A percentile compares a stretch with the other conserved stretches of the same genome.
phyloP scores from a whole-genome alignment of 768 basidiomycete genomes.

The Boletus fagicola region DNA sequence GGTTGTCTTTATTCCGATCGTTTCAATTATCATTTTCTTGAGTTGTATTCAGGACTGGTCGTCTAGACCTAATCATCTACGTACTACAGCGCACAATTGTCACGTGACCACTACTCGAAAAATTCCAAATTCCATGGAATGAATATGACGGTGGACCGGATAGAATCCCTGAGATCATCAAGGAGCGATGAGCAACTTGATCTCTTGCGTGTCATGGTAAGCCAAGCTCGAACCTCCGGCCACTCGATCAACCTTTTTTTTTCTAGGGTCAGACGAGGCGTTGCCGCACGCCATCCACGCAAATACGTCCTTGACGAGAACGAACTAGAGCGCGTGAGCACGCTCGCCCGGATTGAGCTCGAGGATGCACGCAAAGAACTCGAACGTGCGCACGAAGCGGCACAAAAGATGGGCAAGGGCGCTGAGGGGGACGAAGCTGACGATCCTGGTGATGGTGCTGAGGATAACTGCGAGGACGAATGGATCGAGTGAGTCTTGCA shows the following conservation, averaged over 20 bases:
- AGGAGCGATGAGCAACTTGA: slow-evolving; percentile 64
- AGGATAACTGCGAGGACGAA: slow-evolving; percentile 47
- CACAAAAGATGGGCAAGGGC: slow-evolving; percentile 65
- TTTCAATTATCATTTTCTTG: background rate
- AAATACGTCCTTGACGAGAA: slow-evolving; percentile 90
- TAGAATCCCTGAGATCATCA: background rate
- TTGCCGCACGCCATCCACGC: slow-evolving; percentile 67
- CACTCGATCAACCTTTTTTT: background rate
- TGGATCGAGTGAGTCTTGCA: slow-evolving; percentile 84
- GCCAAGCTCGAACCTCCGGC: background rate
- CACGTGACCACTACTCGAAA: slow-evolving; percentile 19
- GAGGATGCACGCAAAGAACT: slow-evolving; percentile 88
- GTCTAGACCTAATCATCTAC: no score
- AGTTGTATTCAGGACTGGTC: background rate
- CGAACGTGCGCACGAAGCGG: slow-evolving; percentile 75
- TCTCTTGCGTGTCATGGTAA: slow-evolving; percentile 67
- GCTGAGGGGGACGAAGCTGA: slow-evolving; percentile 67
- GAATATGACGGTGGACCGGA: background rate
- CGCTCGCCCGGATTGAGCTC: slow-evolving; percentile 81
- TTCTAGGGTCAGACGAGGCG: slow-evolving; percentile 75
- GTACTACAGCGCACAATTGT: background rate
- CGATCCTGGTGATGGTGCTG: slow-evolving; percentile 42
- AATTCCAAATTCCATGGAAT: slow-evolving; percentile 7
- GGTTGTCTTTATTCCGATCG: slow-evolving; percentile 21
- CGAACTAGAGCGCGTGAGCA: slow-evolving; percentile 87